These are phyloP conservation scores for Stachybotrys elegans DNA, from an alignment of 2,329 filamentous ascomycete genomes.

Conservation along the genomic window DNA sequence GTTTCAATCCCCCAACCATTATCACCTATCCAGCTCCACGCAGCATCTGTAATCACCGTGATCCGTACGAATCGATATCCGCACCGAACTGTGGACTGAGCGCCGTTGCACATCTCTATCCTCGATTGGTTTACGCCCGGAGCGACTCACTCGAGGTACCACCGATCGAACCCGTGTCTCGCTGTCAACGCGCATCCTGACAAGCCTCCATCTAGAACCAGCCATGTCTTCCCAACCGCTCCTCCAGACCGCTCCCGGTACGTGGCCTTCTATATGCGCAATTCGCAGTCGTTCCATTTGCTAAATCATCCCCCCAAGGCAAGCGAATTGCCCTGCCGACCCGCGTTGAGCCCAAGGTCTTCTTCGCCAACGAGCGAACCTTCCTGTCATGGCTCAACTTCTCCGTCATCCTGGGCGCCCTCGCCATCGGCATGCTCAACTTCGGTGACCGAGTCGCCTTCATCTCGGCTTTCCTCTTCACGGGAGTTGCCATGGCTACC, in stretches of 20 bases:
- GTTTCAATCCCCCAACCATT: too few relatives aligned
- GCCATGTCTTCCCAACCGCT: slow-evolving; percentile 95
- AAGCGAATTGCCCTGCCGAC: slow-evolving; percentile 98
- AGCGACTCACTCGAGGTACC: too few relatives aligned
- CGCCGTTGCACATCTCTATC: too few relatives aligned
- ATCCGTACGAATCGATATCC: too few relatives aligned
- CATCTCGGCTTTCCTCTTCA: slow-evolving; percentile 91
- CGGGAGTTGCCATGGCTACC: slow-evolving; percentile 84
- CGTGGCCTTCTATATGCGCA: slow-evolving; percentile 14
- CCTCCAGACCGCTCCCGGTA: slow-evolving; percentile 89
- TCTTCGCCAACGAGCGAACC: slow-evolving; percentile 99
- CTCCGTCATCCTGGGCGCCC: slow-evolving; percentile 93
- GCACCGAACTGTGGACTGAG: too few relatives aligned
- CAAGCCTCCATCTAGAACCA: slow-evolving; percentile 1
- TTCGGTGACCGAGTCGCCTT: slow-evolving; percentile 93
- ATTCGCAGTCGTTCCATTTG: neutral
- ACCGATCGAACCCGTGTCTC: too few relatives aligned
- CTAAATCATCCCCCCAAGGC: slow-evolving; percentile 49
- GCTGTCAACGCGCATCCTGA: neutral
- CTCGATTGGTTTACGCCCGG: too few relatives aligned
- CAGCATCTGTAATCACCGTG: too few relatives aligned
- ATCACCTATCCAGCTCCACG: too few relatives aligned
- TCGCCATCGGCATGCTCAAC: slow-evolving; percentile 95
- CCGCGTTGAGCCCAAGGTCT: slow-evolving; percentile 98
- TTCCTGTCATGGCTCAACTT: slow-evolving; percentile 99